These are phyloP conservation scores for Penicillium sp. DNA, from an alignment of 2,329 filamentous ascomycete species.

Conservation along the genomic window DNA sequence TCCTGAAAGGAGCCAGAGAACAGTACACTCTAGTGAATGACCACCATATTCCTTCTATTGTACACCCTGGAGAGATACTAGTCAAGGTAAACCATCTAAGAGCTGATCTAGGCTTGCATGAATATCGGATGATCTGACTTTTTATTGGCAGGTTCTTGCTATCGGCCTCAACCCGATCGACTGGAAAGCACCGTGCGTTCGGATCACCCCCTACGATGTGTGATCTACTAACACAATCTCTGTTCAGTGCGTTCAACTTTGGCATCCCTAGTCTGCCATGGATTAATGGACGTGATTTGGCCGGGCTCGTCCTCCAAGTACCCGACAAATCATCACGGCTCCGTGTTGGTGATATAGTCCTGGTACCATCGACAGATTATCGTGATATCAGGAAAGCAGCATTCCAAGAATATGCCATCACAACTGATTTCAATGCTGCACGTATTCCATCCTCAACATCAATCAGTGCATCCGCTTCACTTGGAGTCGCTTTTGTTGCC, in stretches of 20 bases:
- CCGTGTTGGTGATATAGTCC: constrained; percentile 59
- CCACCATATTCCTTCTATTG: constrained; percentile 53
- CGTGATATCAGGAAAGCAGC: constrained; percentile 72
- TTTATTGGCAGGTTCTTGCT: constrained; percentile 50
- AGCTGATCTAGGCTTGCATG: not conserved
- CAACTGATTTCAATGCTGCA: constrained; percentile 67
- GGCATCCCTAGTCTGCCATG: constrained; percentile 70
- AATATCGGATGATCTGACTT: constrained; percentile 6
- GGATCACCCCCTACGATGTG: not conserved
- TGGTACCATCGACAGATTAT: constrained; percentile 76
- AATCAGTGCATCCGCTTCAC: constrained; percentile 61
- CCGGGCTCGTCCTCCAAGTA: constrained; percentile 63
- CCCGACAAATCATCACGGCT: constrained; percentile 54
- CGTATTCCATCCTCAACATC: constrained; percentile 61
- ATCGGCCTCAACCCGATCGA: constrained; percentile 79
- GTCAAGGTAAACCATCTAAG: constrained; percentile 52
- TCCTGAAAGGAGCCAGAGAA: constrained; percentile 56
- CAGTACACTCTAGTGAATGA: constrained; percentile 53
- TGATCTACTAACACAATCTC: not conserved
- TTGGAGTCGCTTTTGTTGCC: constrained; percentile 74
- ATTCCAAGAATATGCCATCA: constrained; percentile 71
- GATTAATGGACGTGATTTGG: constrained; percentile 71
- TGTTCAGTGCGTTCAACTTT: constrained; percentile 68
- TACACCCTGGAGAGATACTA: constrained; percentile 59
- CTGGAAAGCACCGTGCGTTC: constrained; percentile 70